Conservation (phyloP, 306 rosid genomes). For the Nissolia schottii region DNA sequence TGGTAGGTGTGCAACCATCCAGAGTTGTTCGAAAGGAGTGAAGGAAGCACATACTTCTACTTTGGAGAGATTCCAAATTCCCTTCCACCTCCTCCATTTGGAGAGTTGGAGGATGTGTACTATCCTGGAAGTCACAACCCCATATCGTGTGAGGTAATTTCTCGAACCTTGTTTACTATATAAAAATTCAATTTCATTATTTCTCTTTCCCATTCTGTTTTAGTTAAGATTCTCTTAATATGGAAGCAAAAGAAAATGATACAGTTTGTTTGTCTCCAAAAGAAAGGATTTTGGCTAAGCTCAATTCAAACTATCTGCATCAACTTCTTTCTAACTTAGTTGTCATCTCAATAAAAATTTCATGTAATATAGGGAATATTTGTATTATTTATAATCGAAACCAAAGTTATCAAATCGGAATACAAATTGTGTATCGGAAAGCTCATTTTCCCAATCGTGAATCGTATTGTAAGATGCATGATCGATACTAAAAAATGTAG, state of each 20-base stretch:
- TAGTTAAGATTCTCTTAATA: not conserved
- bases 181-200: not conserved
- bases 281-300: not conserved
- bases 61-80: slow-evolving; percentile 70
- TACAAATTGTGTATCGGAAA: no score
- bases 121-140: slow-evolving; percentile 77
- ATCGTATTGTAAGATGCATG: no score
- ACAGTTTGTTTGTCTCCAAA: not conserved
- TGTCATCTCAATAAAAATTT: not conserved
- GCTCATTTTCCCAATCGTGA: no score
- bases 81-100: slow-evolving; percentile 80
- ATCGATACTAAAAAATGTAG: no score
- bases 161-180: slow-evolving; percentile 2
- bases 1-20: slow-evolving; percentile 94
- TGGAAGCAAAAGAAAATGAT: not conserved
- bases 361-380: not conserved
- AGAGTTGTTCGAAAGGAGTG: slow-evolving; percentile 81
- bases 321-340: slow-evolving; percentile 4
- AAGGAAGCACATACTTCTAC: slow-evolving; percentile 71
- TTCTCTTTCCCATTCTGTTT: not conserved
- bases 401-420: no score
- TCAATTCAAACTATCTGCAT: slow-evolving; percentile 5
- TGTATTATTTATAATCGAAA: no score
- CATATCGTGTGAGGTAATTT: slow-evolving; percentile 52
- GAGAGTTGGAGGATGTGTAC: slow-evolving; percentile 78